phyloP scores from a whole-genome alignment of 257 asterid species.

The Primulina huaijiensis region DNA sequence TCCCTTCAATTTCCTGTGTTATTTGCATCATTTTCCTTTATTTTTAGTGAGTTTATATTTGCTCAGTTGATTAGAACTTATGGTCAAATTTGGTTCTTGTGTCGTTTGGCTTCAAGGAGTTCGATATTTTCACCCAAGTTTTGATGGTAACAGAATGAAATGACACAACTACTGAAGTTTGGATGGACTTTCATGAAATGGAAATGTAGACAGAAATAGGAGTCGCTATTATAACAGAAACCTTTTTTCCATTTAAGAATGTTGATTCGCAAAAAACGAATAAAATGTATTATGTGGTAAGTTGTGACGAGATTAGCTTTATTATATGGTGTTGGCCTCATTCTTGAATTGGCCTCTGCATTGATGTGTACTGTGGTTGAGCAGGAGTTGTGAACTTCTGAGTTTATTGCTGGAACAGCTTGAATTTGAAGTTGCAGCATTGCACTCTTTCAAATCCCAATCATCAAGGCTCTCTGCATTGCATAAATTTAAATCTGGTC shows the following conservation, averaged over 20 bases:
- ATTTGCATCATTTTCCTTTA: too few relatives aligned
- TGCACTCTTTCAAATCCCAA: conserved; percentile 90
- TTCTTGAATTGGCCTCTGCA: neutral
- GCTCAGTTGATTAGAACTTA: too few relatives aligned
- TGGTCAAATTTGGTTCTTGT: too few relatives aligned
- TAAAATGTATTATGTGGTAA: neutral
- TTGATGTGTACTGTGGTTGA: conserved; percentile 28
- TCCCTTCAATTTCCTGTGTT: too few relatives aligned
- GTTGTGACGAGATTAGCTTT: conserved; percentile 2
- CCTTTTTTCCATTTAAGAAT: neutral
- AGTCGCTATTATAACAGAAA: too few relatives aligned
- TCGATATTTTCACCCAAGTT: too few relatives aligned
- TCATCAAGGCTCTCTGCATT: conserved; percentile 85
- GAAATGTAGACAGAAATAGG: neutral
- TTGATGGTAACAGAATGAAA: neutral
- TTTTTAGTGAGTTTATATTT: too few relatives aligned
- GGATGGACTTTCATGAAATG: neutral
- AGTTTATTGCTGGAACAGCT: conserved; percentile 81
- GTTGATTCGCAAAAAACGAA: neutral
- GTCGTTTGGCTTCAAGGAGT: too few relatives aligned
- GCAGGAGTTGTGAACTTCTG: conserved; percentile 83
- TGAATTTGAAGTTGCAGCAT: conserved; percentile 63
- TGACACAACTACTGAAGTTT: neutral
- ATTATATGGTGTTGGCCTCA: neutral
- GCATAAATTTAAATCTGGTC: conserved; percentile 86